These are phyloP conservation scores for Cantharellus anzutake DNA, from an alignment of 768 basidiomycete species.

Conservation along the genomic window DNA sequence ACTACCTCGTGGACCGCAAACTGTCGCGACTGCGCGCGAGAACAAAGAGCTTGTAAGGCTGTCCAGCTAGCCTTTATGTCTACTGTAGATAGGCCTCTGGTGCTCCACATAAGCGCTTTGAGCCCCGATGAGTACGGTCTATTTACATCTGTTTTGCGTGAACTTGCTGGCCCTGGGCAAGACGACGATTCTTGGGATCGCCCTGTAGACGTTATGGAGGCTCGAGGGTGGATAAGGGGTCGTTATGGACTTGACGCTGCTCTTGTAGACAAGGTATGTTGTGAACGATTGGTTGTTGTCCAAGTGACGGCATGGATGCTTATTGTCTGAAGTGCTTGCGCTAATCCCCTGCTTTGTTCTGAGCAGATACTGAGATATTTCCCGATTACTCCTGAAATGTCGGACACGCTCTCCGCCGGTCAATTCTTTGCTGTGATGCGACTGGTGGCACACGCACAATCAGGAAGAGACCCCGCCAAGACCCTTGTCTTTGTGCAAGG, in stretches of 20 bases:
- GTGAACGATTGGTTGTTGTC: neutral
- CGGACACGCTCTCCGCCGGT: conserved; percentile 2
- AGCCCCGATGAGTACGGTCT: conserved; percentile 5
- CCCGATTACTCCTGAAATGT: neutral
- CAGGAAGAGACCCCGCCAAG: conserved; percentile 6
- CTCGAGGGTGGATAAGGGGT: conserved; percentile 9
- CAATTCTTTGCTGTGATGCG: conserved; percentile 9
- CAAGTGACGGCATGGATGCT: neutral
- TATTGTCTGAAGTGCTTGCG: neutral
- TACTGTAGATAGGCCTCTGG: conserved; percentile 6
- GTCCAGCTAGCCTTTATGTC: neutral
- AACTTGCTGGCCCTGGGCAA: conserved; percentile 1
- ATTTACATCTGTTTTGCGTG: conserved; percentile 7
- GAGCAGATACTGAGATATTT: conserved; percentile 8
- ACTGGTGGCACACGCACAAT: conserved; percentile 8
- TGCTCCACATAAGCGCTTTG: conserved; percentile 7
- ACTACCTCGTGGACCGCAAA: too few species aligned
- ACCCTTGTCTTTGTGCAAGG: conserved; percentile 9
- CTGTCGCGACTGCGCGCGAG: too few species aligned
- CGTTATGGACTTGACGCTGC: conserved; percentile 10
- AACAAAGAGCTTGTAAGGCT: too few species aligned
- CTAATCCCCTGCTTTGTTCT: neutral
- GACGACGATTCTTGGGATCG: conserved; percentile 2
- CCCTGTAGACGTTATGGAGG: conserved; percentile 5
- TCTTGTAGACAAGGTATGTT: conserved; percentile 7